Percentiles rank a stretch among this genome's conserved stretches.
These are phyloP conservation scores for Amaranthus cruentus DNA, from an alignment of 148 eudicot genomes.

Conservation along the genomic window DNA sequence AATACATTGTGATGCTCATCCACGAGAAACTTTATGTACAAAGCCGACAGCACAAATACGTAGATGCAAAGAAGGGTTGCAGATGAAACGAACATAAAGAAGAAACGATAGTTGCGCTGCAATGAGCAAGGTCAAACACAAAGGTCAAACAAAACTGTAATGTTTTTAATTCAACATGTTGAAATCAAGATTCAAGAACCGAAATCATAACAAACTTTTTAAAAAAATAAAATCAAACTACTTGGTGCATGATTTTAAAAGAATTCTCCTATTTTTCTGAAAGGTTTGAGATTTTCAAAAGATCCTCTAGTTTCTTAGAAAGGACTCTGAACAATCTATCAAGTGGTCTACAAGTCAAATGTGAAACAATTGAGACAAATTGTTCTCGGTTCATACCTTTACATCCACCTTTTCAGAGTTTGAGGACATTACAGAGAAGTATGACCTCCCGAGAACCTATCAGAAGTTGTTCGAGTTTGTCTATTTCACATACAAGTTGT, in stretches of 20 bases:
- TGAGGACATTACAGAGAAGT: neutral
- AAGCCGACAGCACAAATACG: conserved; percentile 53
- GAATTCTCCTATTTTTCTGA: neutral
- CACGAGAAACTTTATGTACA: conserved; percentile 50
- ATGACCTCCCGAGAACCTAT: neutral
- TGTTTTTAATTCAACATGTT: neutral
- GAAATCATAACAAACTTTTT: neutral
- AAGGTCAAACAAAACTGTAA: neutral
- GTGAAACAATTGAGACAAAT: neutral
- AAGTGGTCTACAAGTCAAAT: neutral
- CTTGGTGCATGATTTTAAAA: neutral
- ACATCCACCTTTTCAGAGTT: neutral
- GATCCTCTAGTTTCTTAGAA: neutral
- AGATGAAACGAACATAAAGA: conserved; percentile 64
- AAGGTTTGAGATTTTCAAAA: neutral
- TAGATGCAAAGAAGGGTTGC: conserved; percentile 62
- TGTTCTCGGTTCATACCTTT: neutral
- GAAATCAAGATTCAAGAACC: too few species aligned
- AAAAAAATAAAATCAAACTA: neutral
- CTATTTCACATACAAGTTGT: too few species aligned
- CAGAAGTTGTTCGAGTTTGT: neutral
- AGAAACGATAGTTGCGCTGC: conserved; percentile 76
- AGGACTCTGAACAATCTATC: neutral
- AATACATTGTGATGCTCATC: conserved; percentile 53
- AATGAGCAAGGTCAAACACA: conserved; percentile 10